Percentiles rank a stretch among this genome's conserved stretches.
phyloP scores from a whole-genome alignment of 108 stramenopile genomes.

The Nitzschia sp. region DNA sequence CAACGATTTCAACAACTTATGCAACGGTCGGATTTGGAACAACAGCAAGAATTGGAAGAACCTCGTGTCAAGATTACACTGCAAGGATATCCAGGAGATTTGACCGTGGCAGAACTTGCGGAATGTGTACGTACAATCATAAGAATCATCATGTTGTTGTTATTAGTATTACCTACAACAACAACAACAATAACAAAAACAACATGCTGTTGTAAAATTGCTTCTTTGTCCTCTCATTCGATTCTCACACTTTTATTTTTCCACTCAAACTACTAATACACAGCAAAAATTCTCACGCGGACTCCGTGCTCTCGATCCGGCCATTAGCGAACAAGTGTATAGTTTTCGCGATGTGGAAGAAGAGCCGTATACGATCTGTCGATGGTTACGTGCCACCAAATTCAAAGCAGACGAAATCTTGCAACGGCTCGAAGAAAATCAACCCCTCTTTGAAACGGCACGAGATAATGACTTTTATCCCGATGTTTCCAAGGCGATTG shows the following conservation, averaged over 20 bases:
- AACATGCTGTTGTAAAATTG: background rate
- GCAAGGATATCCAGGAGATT: slow-evolving; percentile 39
- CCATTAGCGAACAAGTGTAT: slow-evolving; percentile 34
- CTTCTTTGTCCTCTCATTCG: background rate
- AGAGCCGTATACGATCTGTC: slow-evolving; percentile 54
- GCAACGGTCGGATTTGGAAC: background rate
- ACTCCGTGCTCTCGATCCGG: slow-evolving; percentile 14
- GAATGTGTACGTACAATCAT: slow-evolving; percentile 38
- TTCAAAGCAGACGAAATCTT: slow-evolving; percentile 44
- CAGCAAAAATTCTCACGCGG: slow-evolving; percentile 36
- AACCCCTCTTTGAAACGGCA: slow-evolving; percentile 35
- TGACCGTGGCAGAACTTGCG: slow-evolving; percentile 40
- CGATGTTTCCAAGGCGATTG: slow-evolving; percentile 28
- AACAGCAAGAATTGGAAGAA: background rate
- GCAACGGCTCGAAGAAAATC: slow-evolving; percentile 32
- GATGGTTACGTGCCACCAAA: slow-evolving; percentile 50
- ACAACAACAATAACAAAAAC: too few species aligned
- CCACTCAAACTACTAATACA: background rate
- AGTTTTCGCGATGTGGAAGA: slow-evolving; percentile 43
- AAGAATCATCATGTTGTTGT: background rate
- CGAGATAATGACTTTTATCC: slow-evolving; percentile 36
- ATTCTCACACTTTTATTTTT: background rate
- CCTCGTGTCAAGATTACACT: slow-evolving; percentile 6
- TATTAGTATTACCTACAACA: background rate
- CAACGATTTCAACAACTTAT: slow-evolving; percentile 11